Conservation (phyloP, 2,329 filamentous ascomycete species). For the Cladophialophora immunda region DNA sequence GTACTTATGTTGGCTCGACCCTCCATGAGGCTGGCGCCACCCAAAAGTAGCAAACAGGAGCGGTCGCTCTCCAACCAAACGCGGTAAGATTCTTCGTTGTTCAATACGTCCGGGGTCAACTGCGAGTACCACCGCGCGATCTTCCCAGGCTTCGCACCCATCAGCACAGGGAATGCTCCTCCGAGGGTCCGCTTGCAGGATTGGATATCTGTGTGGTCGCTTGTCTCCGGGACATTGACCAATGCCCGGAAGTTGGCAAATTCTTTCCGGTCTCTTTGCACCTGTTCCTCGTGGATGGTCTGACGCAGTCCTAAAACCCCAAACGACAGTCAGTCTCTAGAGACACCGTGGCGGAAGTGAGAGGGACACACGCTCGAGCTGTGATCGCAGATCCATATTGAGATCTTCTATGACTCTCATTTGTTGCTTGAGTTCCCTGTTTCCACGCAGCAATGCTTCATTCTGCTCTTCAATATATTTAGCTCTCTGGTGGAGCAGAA, state of each 20-base stretch:
- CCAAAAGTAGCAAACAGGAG: background rate
- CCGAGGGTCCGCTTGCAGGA: background rate
- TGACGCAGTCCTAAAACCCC: background rate
- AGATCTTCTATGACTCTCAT: slow-evolving; percentile 1
- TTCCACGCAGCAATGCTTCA: background rate
- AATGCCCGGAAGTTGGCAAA: background rate
- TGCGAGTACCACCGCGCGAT: background rate
- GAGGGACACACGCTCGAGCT: background rate
- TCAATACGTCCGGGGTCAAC: background rate
- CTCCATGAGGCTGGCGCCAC: slow-evolving; percentile 1
- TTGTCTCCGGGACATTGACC: background rate
- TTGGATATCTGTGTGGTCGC: background rate
- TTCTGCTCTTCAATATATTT: background rate
- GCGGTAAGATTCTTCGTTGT: background rate
- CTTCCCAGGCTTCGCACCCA: background rate
- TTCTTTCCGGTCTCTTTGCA: background rate
- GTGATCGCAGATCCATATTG: background rate
- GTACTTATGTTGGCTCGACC: background rate
- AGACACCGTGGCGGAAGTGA: background rate
- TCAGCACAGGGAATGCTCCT: background rate
- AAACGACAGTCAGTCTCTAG: background rate
- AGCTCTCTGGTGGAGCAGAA: background rate
- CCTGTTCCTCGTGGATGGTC: background rate
- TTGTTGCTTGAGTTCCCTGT: background rate
- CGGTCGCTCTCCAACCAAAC: background rate